Evolutionary conservation across 148 eudicot genomes (phyloP).

Genomic region (Nepenthes gracilis): DNA sequence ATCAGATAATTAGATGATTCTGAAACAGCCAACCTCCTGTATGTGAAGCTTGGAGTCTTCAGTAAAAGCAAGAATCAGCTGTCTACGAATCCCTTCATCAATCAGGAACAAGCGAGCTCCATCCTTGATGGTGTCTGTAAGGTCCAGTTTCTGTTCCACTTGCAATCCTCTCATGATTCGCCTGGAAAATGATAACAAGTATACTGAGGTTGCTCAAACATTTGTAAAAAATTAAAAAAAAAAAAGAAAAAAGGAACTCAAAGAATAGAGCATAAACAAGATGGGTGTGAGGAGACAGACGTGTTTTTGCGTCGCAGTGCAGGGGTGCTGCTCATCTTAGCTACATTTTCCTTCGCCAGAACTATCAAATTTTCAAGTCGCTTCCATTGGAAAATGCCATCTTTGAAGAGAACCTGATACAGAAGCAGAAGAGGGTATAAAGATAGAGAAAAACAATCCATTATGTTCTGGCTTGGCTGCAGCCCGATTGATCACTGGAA

Average conservation of each 20-base stretch:
- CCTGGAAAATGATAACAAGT: constrained; percentile 20
- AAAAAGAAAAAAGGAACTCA: too few relatives aligned
- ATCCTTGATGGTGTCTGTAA: constrained; percentile 92
- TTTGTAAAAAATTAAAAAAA: not conserved
- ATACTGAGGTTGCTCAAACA: not conserved
- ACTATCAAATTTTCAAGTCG: constrained; percentile 84
- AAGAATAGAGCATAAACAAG: constrained; percentile 2
- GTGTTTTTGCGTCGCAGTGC: constrained; percentile 50
- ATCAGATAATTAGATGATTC: not conserved
- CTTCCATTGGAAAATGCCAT: constrained; percentile 93
- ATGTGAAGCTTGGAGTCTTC: constrained; percentile 97
- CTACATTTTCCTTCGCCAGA: constrained; percentile 87
- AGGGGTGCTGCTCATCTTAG: constrained; percentile 87
- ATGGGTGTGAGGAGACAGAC: constrained; percentile 24
- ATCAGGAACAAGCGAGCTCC: constrained; percentile 76
- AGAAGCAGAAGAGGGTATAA: constrained; percentile 4
- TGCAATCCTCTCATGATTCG: constrained; percentile 28
- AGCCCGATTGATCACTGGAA: not conserved
- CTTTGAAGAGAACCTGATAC: constrained; percentile 86
- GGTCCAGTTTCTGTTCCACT: constrained; percentile 56
- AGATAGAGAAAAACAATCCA: not conserved
- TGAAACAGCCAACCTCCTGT: constrained; percentile 46
- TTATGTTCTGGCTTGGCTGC: not conserved
- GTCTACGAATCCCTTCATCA: constrained; percentile 87
- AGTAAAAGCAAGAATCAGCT: constrained; percentile 88